A percentile compares a stretch with the other conserved stretches of the same genome.
These are phyloP conservation scores for Ceratobasidium sp. DNA, from an alignment of 1,284 basidiomycete genomes.

Conservation along the genomic window DNA sequence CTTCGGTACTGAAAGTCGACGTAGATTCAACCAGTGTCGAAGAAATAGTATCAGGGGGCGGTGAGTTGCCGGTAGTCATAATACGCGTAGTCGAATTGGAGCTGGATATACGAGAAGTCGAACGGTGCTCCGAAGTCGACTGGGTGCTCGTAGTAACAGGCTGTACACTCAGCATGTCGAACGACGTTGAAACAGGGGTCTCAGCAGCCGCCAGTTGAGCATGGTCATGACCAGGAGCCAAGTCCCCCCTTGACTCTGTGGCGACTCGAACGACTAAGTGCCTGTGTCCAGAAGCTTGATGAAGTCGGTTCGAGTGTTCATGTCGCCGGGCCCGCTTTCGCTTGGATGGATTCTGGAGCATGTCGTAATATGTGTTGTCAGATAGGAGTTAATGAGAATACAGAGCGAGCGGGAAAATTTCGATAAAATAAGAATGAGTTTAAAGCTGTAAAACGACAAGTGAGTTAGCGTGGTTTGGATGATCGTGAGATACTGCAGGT, in stretches of 20 bases:
- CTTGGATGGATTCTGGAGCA: slow-evolving; percentile 9
- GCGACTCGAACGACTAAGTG: background rate
- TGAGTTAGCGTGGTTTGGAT: background rate
- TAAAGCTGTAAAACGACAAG: background rate
- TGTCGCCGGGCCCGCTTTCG: slow-evolving; percentile 9
- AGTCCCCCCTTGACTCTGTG: no score
- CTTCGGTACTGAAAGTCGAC: background rate
- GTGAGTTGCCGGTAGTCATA: background rate
- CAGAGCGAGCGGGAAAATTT: slow-evolving; percentile 4
- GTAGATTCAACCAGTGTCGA: background rate
- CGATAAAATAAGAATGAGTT: background rate
- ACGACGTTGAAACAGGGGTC: slow-evolving; percentile 9
- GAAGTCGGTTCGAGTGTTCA: background rate
- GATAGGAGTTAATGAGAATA: slow-evolving; percentile 15
- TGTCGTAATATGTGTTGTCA: slow-evolving; percentile 4
- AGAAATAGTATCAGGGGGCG: background rate
- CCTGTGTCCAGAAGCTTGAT: background rate
- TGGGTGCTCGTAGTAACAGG: background rate
- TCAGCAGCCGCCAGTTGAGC: background rate
- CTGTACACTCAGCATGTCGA: slow-evolving; percentile 30
- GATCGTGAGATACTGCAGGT: no score
- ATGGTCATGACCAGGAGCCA: background rate
- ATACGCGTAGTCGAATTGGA: background rate
- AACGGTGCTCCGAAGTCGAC: background rate
- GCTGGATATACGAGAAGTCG: background rate